phyloP scores from a whole-genome alignment of 2,329 filamentous ascomycete species.

The Byssochlamys sp. region DNA sequence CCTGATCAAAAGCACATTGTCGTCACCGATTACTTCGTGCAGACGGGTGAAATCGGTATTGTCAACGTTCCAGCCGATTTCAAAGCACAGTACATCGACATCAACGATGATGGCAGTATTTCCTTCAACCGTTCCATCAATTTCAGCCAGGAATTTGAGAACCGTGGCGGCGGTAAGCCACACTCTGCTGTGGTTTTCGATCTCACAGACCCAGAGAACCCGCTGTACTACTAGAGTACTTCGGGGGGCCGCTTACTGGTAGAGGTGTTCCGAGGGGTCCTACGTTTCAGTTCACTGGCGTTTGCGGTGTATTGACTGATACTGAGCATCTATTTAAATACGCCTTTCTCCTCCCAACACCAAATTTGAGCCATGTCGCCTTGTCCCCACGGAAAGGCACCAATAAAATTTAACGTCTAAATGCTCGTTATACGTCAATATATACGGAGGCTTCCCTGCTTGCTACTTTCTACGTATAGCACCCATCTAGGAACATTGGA shows the following conservation, averaged over 20 bases:
- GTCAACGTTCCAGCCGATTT: slow-evolving; percentile 54
- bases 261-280: background rate
- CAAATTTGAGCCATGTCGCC: background rate
- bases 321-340: background rate
- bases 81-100: slow-evolving; percentile 55
- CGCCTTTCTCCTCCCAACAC: background rate
- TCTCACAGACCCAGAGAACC: slow-evolving; percentile 45
- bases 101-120: slow-evolving; percentile 45
- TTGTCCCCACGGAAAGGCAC: background rate
- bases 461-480: background rate
- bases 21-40: slow-evolving; percentile 58
- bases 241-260: slow-evolving; percentile 6
- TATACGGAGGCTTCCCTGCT: background rate
- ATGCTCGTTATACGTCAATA: background rate
- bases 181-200: slow-evolving; percentile 50
- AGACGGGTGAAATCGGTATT: slow-evolving; percentile 51
- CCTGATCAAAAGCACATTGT: slow-evolving; percentile 56
- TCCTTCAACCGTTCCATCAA: slow-evolving; percentile 53
- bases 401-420: background rate
- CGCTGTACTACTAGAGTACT: slow-evolving; percentile 21
- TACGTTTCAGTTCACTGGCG: background rate
- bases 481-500: background rate
- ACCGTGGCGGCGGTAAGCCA: slow-evolving; percentile 48
- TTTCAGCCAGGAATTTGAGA: slow-evolving; percentile 45
- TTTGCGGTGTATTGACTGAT: background rate